These are phyloP conservation scores for Podila clonocystis DNA, from an alignment of 192 early-diverging fungal genomes.

Conservation along the genomic window DNA sequence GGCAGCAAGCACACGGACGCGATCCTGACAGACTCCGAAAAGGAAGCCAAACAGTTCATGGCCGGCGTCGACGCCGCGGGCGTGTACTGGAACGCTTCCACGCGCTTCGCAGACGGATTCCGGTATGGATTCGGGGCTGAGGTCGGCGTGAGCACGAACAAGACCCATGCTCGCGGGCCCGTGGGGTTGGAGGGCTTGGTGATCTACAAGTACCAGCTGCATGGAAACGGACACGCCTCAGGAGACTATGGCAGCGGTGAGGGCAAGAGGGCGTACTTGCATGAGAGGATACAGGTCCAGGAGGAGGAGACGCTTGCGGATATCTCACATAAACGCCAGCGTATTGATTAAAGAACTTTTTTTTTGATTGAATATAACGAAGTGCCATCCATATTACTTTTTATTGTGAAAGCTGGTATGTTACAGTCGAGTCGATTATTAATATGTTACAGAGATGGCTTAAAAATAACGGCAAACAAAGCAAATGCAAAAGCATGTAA, in stretches of 20 bases:
- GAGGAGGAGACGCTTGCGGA: constrained; percentile 22
- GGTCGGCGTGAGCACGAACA: constrained; percentile 98
- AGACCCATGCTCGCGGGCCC: constrained; percentile 98
- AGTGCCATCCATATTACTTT: neutral
- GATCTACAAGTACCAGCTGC: constrained; percentile 97
- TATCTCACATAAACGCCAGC: constrained; percentile 13
- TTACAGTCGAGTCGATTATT: too few species aligned
- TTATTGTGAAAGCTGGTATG: too few species aligned
- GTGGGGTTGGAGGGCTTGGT: constrained; percentile 97
- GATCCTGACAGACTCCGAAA: constrained; percentile 86
- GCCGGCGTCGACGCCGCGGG: constrained; percentile 95
- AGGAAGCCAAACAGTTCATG: constrained; percentile 87
- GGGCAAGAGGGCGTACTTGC: constrained; percentile 76
- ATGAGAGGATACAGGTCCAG: constrained; percentile 66
- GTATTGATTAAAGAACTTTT: neutral
- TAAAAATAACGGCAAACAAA: too few species aligned
- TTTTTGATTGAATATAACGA: neutral
- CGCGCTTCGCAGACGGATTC: constrained; percentile 98
- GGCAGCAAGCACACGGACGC: constrained; percentile 96
- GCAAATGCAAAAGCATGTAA: too few species aligned
- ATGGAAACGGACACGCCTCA: constrained; percentile 89
- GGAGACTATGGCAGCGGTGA: constrained; percentile 80
- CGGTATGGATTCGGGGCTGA: constrained; percentile 99
- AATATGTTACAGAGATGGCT: too few species aligned
- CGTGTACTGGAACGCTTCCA: constrained; percentile 96